A percentile compares a stretch with the other conserved stretches of the same genome.
Evolutionary conservation across 805 yeast genomes (phyloP).

Genomic region (Myxozyma vanderwaltii): DNA sequence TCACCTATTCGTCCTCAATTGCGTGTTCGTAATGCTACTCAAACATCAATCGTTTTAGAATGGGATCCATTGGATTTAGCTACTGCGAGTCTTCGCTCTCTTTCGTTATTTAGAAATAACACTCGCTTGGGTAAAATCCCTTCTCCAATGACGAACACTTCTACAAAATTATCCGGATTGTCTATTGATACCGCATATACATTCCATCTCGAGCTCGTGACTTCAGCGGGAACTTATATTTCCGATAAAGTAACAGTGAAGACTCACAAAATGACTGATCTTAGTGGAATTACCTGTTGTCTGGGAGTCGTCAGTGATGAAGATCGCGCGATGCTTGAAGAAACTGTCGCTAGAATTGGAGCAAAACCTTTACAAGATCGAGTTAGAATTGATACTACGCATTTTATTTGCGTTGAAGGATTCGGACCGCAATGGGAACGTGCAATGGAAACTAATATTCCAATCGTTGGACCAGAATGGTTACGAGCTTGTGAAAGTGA

Average conservation of each 20-base stretch:
- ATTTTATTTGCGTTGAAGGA: conserved; percentile 75
- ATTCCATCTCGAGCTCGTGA: conserved; percentile 77
- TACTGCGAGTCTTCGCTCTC: conserved; percentile 72
- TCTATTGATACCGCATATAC: conserved; percentile 81
- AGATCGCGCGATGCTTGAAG: conserved; percentile 58
- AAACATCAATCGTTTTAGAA: conserved; percentile 89
- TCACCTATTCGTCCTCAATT: conserved; percentile 74
- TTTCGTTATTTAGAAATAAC: conserved; percentile 72
- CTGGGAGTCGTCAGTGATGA: conserved; percentile 67
- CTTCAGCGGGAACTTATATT: conserved; percentile 83
- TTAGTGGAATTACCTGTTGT: conserved; percentile 89
- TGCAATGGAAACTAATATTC: conserved; percentile 85
- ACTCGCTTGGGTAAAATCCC: conserved; percentile 78
- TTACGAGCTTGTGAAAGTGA: conserved; percentile 88
- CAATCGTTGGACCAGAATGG: conserved; percentile 96
- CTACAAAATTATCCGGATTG: conserved; percentile 87
- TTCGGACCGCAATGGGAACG: conserved; percentile 72
- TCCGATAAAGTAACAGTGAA: conserved; percentile 69
- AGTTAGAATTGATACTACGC: conserved; percentile 90
- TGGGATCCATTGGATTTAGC: conserved; percentile 90
- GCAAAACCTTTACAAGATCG: conserved; percentile 74
- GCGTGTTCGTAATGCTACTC: conserved; percentile 76
- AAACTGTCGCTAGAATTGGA: conserved; percentile 68
- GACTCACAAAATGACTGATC: conserved; percentile 95
- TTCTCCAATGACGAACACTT: conserved; percentile 71